A percentile compares a stretch with the other conserved stretches of the same genome.
phyloP scores from a whole-genome alignment of 306 rosid genomes.

The Rosa lucieae region DNA sequence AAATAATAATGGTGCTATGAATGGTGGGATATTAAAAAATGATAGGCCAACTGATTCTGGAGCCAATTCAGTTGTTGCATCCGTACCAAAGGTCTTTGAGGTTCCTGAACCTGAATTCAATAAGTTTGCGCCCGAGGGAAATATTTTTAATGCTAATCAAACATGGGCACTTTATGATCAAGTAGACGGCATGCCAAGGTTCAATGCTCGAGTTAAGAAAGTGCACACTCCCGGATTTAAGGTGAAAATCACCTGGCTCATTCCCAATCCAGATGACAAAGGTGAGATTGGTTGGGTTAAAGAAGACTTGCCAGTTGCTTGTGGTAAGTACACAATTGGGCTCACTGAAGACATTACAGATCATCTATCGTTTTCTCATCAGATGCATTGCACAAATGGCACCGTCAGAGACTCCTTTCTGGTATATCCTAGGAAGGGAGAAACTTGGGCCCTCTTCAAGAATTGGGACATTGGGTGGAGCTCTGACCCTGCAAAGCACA shows the following conservation, averaged over 20 bases:
- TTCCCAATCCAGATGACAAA: slow-evolving; percentile 48
- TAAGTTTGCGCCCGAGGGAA: slow-evolving; percentile 54
- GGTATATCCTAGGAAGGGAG: slow-evolving; percentile 77
- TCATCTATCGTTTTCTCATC: slow-evolving; percentile 71
- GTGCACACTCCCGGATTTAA: slow-evolving; percentile 56
- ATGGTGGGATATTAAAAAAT: slow-evolving; percentile 22
- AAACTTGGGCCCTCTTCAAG: slow-evolving; percentile 86
- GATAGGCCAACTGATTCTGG: slow-evolving; percentile 31
- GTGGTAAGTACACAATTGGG: slow-evolving; percentile 64
- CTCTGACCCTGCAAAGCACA: slow-evolving; percentile 51
- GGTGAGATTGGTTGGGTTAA: slow-evolving; percentile 53
- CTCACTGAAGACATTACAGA: slow-evolving; percentile 30
- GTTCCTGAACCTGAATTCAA: slow-evolving; percentile 74
- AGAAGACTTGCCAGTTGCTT: slow-evolving; percentile 61
- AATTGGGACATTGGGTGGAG: slow-evolving; percentile 83
- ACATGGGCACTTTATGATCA: slow-evolving; percentile 77
- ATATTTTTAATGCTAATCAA: slow-evolving; percentile 54
- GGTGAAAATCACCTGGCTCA: slow-evolving; percentile 74
- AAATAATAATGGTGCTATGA: slow-evolving; percentile 21
- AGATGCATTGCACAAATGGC: slow-evolving; percentile 46
- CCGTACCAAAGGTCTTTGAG: slow-evolving; percentile 13
- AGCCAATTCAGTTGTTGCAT: slow-evolving; percentile 23
- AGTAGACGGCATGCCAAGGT: slow-evolving; percentile 75
- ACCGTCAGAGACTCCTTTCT: slow-evolving; percentile 32
- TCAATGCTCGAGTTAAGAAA: slow-evolving; percentile 64